Conservation (phyloP, 2,329 filamentous ascomycete species). For the Colletotrichum acutatum region DNA sequence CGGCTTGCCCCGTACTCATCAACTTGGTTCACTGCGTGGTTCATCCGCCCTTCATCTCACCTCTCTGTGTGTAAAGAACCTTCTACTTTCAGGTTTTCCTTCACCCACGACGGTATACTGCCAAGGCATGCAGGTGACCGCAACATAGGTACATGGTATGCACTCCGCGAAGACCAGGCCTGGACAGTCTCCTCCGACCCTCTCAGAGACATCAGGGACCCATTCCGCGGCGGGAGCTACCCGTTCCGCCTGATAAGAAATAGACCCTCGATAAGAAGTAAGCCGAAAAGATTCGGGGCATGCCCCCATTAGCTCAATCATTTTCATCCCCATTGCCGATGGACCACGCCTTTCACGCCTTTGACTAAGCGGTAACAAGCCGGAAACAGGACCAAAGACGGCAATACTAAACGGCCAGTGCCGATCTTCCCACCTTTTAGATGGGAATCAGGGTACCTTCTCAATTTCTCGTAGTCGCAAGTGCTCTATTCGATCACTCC, state of each 20-base stretch:
- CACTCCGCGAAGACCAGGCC: neutral
- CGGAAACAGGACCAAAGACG: constrained; percentile 11
- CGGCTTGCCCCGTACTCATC: neutral
- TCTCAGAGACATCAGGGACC: neutral
- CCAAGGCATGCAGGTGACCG: constrained; percentile 11
- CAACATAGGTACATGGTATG: neutral
- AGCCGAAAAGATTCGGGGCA: constrained; percentile 6
- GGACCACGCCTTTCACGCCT: neutral
- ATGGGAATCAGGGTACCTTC: neutral
- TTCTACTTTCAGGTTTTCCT: constrained; percentile 12
- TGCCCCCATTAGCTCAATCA: neutral
- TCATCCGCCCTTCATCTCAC: constrained; percentile 5
- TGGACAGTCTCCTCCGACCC: neutral
- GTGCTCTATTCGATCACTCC: constrained; percentile 10
- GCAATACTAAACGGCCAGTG: constrained; percentile 9
- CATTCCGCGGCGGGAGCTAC: constrained; percentile 8
- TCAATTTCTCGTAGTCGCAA: neutral
- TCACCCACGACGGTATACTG: neutral
- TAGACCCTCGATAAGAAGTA: constrained; percentile 11
- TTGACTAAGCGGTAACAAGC: constrained; percentile 19
- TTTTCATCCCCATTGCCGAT: constrained; percentile 5
- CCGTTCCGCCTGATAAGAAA: constrained; percentile 29
- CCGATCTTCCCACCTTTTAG: constrained; percentile 16
- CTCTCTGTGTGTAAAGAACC: neutral
- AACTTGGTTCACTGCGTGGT: neutral